phyloP scores from a whole-genome alignment of 768 basidiomycete species.

The Hericium alpestre region DNA sequence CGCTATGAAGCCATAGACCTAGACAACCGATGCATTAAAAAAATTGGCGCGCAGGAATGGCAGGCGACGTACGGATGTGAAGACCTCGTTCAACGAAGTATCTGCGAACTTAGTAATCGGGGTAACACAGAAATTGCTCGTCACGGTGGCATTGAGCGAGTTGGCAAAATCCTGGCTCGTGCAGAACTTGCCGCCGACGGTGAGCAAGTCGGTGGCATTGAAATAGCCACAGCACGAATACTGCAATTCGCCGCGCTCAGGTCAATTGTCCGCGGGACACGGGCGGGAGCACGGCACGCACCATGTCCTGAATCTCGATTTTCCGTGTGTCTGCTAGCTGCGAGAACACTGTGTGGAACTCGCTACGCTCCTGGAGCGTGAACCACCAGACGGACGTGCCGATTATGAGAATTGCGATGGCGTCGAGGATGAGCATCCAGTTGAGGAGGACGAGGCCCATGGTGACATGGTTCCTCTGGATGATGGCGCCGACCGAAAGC shows the following conservation, averaged over 20 bases:
- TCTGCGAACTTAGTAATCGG: constrained; percentile 61
- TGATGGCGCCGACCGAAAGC: constrained; percentile 60
- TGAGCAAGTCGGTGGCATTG: constrained; percentile 35
- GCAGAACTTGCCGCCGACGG: constrained; percentile 57
- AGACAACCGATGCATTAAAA: constrained; percentile 1
- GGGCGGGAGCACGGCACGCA: constrained; percentile 26
- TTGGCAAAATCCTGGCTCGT: constrained; percentile 24
- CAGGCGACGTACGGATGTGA: constrained; percentile 51
- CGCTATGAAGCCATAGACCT: constrained; percentile 79
- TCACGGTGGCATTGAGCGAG: constrained; percentile 19
- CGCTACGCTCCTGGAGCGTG: constrained; percentile 59
- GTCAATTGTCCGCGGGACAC: too few relatives aligned
- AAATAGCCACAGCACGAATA: constrained; percentile 83
- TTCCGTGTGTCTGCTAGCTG: constrained; percentile 34
- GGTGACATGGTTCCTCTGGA: constrained; percentile 60
- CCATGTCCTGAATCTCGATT: constrained; percentile 62
- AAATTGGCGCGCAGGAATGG: background rate
- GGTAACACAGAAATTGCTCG: constrained; percentile 59
- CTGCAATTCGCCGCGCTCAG: constrained; percentile 25
- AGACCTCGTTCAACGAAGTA: constrained; percentile 64
- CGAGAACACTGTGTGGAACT: constrained; percentile 54
- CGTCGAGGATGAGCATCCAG: constrained; percentile 59
- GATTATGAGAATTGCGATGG: constrained; percentile 46
- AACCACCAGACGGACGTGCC: constrained; percentile 77
- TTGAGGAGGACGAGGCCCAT: constrained; percentile 67